These are phyloP conservation scores for Wallacemonas sp. DNA, from an alignment of 208 protist genomes.

Conservation along the genomic window DNA sequence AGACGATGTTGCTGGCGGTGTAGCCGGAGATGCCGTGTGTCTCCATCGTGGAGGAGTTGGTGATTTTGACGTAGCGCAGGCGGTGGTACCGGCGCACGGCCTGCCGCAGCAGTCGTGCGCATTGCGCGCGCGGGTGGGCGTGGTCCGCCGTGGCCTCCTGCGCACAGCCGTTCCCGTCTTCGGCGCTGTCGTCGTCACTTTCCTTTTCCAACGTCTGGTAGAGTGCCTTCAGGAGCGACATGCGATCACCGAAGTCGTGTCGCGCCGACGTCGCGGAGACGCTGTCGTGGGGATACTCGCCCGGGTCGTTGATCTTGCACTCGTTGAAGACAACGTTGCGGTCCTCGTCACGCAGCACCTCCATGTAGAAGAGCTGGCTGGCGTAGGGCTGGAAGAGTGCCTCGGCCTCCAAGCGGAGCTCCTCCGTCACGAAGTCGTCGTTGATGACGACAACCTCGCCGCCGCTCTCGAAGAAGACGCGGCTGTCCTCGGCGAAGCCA, in stretches of 20 bases:
- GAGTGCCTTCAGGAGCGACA: constrained; percentile 41
- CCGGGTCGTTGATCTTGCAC: constrained; percentile 59
- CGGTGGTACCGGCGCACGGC: neutral
- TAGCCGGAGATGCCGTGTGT: constrained; percentile 75
- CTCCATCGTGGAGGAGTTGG: constrained; percentile 55
- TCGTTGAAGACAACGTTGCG: constrained; percentile 53
- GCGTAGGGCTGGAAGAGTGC: constrained; percentile 46
- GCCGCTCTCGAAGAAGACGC: constrained; percentile 55
- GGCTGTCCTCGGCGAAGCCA: constrained; percentile 53
- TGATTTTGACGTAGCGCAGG: constrained; percentile 55
- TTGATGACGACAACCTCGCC: constrained; percentile 87
- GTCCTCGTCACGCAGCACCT: constrained; percentile 60
- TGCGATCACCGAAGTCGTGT: constrained; percentile 57
- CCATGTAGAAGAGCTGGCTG: constrained; percentile 73
- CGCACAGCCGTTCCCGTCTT: neutral
- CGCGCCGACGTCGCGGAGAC: constrained; percentile 27
- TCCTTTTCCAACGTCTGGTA: constrained; percentile 47
- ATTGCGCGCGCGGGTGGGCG: neutral
- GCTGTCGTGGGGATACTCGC: constrained; percentile 53
- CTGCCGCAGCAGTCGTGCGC: neutral
- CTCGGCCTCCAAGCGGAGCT: constrained; percentile 73
- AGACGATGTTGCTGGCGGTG: constrained; percentile 71
- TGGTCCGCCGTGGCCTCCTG: neutral
- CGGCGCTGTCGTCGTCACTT: constrained; percentile 8
- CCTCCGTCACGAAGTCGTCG: constrained; percentile 80